These are phyloP conservation scores for Sarcocystis neurona DNA, from an alignment of 169 alveolate genomes.

Conservation along the genomic window DNA sequence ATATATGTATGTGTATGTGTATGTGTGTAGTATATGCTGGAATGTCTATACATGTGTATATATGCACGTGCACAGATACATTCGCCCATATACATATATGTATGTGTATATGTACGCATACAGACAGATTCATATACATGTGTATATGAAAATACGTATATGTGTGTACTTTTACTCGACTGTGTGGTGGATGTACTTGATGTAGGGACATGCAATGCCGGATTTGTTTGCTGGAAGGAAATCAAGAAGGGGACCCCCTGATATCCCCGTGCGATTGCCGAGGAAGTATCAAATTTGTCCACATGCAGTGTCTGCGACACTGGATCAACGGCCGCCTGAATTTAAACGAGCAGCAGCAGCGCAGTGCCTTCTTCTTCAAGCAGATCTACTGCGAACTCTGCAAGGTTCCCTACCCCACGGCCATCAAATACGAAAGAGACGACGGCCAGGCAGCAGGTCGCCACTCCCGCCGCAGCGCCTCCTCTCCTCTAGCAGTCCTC, in stretches of 20 bases:
- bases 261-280: constrained; percentile 95
- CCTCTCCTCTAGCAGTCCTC: too few relatives aligned
- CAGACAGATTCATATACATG: neutral
- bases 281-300: constrained; percentile 93
- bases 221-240: constrained; percentile 91
- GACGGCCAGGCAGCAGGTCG: neutral
- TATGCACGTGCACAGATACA: too few relatives aligned
- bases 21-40: neutral
- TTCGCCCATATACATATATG: too few relatives aligned
- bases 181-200: neutral
- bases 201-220: constrained; percentile 83
- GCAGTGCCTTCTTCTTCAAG: constrained; percentile 83
- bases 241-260: constrained; percentile 89
- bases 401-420: constrained; percentile 87
- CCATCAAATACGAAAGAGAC: constrained; percentile 68
- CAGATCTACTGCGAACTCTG: constrained; percentile 93
- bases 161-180: neutral
- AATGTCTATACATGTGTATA: neutral
- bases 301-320: constrained; percentile 91
- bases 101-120: neutral
- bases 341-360: constrained; percentile 51
- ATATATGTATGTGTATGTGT: neutral
- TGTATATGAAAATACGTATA: neutral
- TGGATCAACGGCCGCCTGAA: constrained; percentile 93
- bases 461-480: too few relatives aligned